Base-by-base conservation (phyloP, 495 filamentous ascomycete species). In the Penicillium taxi region DNA sequence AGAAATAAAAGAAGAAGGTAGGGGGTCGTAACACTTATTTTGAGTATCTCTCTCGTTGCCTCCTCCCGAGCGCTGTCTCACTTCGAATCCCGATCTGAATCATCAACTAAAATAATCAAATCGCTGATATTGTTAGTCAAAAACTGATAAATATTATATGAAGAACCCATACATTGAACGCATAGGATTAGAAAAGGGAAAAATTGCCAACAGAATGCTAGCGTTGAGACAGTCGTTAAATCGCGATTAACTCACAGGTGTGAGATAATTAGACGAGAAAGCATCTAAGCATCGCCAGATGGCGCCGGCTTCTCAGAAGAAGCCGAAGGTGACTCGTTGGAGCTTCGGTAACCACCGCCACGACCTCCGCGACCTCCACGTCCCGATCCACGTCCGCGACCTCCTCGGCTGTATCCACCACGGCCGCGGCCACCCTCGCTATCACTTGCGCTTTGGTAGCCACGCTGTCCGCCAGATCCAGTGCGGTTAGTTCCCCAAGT, bases 361-460 rank as follows among this genome's bases (percentile, higher is more conserved):
- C 61, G 64, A 25, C 67, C 55, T 22, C 57, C 51, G 29, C 61
- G 61, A 31, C 62, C 62, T 26, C 54, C 64, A 32, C 67, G 55
- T 23, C 67, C 53, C 37, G 75, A 70, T 33, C 82, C 70, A 29
- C 76, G 56, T 22, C 70, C 70, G 14, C 79, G 65, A 15, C 75
- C 69, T 16, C 69, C 70, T 4, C 78, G 70, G n/a, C 77, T 77
- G 47, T 76, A 73, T 29, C 80, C 76, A 32, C 78, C 77, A 30
- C 82, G 78, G 24, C 78, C 69, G 13, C 77, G 59, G 21, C 58
- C 58, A 31, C 65, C 75, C 51, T 94, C 86, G 36, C 85, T 89
- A 53, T 94, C 91, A 53, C 86, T 94, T 41, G 83, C 79, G 50
- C 80, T 90, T 47, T 79, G 72, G 57, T 88, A 93, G 51, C 80